Evolutionary conservation across 2,329 filamentous ascomycete genomes (phyloP), one percentile per base, ranked within the genome.

Genomic region (Cordyceps tenuipes): DNA sequence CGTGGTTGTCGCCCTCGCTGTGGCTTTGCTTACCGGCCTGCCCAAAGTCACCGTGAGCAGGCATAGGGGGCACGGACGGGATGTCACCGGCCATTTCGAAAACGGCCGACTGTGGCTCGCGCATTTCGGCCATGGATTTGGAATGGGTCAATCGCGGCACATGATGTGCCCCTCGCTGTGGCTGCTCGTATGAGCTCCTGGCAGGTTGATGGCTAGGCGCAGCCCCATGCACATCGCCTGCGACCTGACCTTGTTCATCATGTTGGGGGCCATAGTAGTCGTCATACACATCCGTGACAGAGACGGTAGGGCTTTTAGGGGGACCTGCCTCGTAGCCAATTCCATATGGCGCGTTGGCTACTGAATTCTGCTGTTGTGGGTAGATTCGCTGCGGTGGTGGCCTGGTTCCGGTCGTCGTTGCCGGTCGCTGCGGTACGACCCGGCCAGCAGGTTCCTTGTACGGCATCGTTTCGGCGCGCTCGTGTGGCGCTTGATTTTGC

Each of bases 11-110:
- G 19, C 68, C 60, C 61, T 69, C 57, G 58, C 68, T 15, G 26
- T 59, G 53, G 49, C 57, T 41, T 8, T 57, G 54, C n/a, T n/a
- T 23, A 36, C 34, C 15, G 8, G 60, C 64, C 51, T 67, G 65
- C 21, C 66, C 70, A 51, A 71, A 72, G 26, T 68, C 62, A 61
- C 68, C 57, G 57, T 69, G 63, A 17, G 66, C 62, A 59, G 73
- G 79, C 68, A 79, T 73, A 46, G 74, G 76, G 12, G 85, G 84
- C 34, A 86, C 72, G 3, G 78, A 75, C 23, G 83, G 83, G 21
- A 79, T 77, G 65, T 89, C 85, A 29, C 76, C 80, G 2, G 83
- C 85, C 80, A 92, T 87, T 67, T 91, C 89, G 65, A 91, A 91
- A 1, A 89, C 80, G 9, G 88, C 88, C 2, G 83, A 78, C 66